Percentiles rank a stretch among this genome's conserved stretches.
These are phyloP conservation scores for Talaromyces pinophilus DNA, from an alignment of 2,329 filamentous ascomycete genomes.

Conservation along the genomic window DNA sequence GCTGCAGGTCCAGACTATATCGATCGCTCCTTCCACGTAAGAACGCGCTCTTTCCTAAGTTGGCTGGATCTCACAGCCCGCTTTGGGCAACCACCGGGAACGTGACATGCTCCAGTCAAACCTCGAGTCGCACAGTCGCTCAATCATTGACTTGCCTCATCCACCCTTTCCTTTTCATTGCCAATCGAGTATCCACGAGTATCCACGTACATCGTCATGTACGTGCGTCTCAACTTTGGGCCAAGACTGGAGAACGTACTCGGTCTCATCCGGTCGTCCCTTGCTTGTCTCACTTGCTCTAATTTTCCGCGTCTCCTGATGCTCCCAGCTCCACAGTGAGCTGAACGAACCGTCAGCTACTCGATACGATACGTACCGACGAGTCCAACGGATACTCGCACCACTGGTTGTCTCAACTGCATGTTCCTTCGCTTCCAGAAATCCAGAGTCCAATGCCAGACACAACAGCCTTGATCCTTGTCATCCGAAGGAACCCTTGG, in stretches of 20 bases:
- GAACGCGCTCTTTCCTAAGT: not conserved
- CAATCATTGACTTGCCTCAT: not conserved
- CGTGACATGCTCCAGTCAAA: not conserved
- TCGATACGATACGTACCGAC: not conserved
- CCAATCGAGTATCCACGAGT: not conserved
- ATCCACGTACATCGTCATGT: not conserved
- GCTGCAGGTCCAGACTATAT: conserved; percentile 9
- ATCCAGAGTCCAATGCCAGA: not conserved
- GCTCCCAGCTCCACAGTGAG: not conserved
- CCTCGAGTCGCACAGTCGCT: not conserved
- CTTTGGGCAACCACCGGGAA: conserved; percentile 2
- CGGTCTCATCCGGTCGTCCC: conserved; percentile 9
- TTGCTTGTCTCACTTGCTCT: conserved; percentile 1
- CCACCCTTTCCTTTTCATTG: not conserved
- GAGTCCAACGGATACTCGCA: not conserved
- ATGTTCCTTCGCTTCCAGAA: conserved; percentile 16
- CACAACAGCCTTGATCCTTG: not conserved
- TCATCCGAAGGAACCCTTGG: not conserved
- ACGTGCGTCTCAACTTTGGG: not conserved
- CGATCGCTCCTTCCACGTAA: conserved; percentile 6
- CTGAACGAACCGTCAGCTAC: not conserved
- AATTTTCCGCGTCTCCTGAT: not conserved
- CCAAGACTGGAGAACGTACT: conserved; percentile 7
- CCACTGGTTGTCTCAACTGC: not conserved
- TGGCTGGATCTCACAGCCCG: not conserved